phyloP scores from a whole-genome alignment of 768 basidiomycete species.

The Lactifluus hygrophoroides region DNA sequence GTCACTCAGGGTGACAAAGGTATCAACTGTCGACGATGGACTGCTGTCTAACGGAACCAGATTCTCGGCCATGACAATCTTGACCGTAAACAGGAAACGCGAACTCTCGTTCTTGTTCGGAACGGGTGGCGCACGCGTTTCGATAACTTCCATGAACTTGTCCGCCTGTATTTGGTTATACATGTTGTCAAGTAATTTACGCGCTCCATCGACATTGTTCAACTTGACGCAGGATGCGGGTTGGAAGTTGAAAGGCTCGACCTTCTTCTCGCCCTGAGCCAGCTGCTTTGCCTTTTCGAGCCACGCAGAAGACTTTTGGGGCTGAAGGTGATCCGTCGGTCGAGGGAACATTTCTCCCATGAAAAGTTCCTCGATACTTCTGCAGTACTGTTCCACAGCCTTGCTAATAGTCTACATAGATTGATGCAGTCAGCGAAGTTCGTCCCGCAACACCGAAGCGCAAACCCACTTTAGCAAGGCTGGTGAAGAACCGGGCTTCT shows the following conservation, averaged over 20 bases:
- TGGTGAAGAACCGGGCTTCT: conserved; percentile 83
- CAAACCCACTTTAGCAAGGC: conserved; percentile 67
- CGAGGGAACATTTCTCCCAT: conserved; percentile 93
- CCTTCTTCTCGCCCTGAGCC: conserved; percentile 77
- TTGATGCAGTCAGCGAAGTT: background rate
- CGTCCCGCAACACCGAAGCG: background rate
- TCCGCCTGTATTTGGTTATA: conserved; percentile 90
- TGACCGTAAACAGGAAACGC: conserved; percentile 85
- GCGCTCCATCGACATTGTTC: conserved; percentile 92
- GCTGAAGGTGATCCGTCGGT: conserved; percentile 66
- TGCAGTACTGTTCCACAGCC: conserved; percentile 87
- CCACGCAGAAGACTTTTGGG: conserved; percentile 84
- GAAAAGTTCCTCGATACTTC: conserved; percentile 80
- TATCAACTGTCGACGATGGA: conserved; percentile 76
- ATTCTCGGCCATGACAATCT: conserved; percentile 86
- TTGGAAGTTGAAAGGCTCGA: conserved; percentile 92
- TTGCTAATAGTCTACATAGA: conserved; percentile 72
- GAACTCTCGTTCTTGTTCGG: conserved; percentile 60
- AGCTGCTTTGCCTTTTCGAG: conserved; percentile 79
- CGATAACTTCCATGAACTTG: conserved; percentile 60
- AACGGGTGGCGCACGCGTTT: conserved; percentile 52
- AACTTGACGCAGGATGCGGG: conserved; percentile 94
- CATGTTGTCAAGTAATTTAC: conserved; percentile 86
- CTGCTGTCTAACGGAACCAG: conserved; percentile 70
- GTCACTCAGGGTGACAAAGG: conserved; percentile 91